Evolutionary conservation across 2,329 filamentous ascomycete genomes (phyloP), one percentile per base, ranked within the genome.

Genomic region (Escovopsis sp.): DNA sequence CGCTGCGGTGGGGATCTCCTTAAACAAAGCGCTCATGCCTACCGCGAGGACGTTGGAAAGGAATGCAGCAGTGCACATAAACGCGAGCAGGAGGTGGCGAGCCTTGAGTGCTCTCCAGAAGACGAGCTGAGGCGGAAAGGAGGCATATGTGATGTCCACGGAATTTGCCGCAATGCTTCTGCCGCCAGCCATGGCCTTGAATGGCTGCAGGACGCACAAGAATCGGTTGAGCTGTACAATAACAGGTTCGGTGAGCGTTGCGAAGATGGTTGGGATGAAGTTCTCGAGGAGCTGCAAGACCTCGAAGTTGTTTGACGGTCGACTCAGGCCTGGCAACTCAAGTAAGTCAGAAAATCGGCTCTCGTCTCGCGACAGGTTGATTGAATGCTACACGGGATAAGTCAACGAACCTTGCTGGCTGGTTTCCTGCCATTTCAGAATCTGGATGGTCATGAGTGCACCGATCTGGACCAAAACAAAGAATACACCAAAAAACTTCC

Each of bases 161-260:
- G 70, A 64, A 0, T 58, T 53, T 0, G 62, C 59, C 0, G 61
- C 46, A 1, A 44, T 39, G 0, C 61, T 57, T 2, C 47, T 51
- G 0, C 70, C 65, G 5, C 48, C 44, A 15, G 61, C 60, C 0
- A 79, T 54, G 12, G 71, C 64, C 2, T 70, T 60, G 14, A 75
- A 68, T 0, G 75, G 75, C 27, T 75, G 68, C 0, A 79, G 46
- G 8, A 76, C 50, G 34, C 71, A 76, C 0, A 76, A 47, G 0
- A 71, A 41, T 0, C 74, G 61, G 35, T 74, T 78, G 0, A 80
- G 43, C 0, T 77, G 49, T 0, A 74, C 55, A 68, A 74, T 76
- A 1, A 72, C 61, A 0, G 75, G 74, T 31, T 80, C 75, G 0
- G 77, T 58, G 0, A 76, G 40, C 0, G 74, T 78, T 0, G 72